Conservation (phyloP, 805 yeast species). For the Wickerhamiella shivajii region DNA sequence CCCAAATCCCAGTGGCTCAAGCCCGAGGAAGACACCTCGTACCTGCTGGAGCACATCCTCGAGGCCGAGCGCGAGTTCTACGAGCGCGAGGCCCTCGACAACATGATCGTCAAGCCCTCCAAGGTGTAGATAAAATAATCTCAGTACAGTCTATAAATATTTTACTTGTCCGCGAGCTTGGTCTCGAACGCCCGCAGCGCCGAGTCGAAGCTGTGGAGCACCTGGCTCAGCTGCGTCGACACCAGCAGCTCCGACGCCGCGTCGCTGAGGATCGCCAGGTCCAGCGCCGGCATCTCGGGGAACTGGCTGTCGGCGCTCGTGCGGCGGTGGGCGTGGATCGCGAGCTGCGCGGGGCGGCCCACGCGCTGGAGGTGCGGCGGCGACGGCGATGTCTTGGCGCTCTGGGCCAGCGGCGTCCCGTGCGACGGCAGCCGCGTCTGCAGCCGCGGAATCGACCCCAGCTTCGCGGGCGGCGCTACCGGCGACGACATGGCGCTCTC, state of each 20-base stretch:
- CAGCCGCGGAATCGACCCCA: slow-evolving; percentile 10
- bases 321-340: background rate
- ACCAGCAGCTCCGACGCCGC: slow-evolving; percentile 24
- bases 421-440: slow-evolving; percentile 10
- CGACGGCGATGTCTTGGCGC: slow-evolving; percentile 1
- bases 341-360: slow-evolving; percentile 6
- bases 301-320: slow-evolving; percentile 10
- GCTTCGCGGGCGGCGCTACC: slow-evolving; percentile 1
- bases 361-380: background rate
- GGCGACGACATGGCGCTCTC: slow-evolving; percentile 5
- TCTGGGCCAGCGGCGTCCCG: slow-evolving; percentile 1
- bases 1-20: slow-evolving; percentile 67
- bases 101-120: slow-evolving; percentile 34
- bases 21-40: slow-evolving; percentile 48
- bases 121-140: slow-evolving; percentile 4
- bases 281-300: slow-evolving; percentile 24
- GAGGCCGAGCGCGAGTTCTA: slow-evolving; percentile 88
- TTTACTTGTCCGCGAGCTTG: slow-evolving; percentile 1
- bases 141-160: background rate
- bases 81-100: slow-evolving; percentile 82
- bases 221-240: slow-evolving; percentile 21
- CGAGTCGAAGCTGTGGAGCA: slow-evolving; percentile 22
- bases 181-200: slow-evolving; percentile 12
- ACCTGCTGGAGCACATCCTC: slow-evolving; percentile 74
- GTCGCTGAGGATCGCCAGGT: slow-evolving; percentile 26